A percentile compares a stretch with the other conserved stretches of the same genome.
phyloP scores from a whole-genome alignment of 75 land plant genomes.

The Cunninghamia lanceolata region DNA sequence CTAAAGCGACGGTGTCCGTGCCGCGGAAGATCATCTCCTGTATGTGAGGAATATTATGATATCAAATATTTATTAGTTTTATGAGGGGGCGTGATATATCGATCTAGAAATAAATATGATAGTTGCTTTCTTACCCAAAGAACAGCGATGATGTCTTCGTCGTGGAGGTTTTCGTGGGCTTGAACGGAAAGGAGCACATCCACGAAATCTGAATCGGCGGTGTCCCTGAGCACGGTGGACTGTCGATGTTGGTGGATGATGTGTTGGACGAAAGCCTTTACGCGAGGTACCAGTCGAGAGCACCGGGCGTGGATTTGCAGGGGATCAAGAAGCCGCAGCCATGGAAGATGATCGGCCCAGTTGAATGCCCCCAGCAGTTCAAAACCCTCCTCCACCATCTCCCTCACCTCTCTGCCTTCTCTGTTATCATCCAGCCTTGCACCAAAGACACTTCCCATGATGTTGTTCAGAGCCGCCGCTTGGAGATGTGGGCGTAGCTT shows the following conservation, averaged over 20 bases:
- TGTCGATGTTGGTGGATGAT: slow-evolving; percentile 9
- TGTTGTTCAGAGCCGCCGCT: slow-evolving; percentile 50
- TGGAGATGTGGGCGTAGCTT: slow-evolving; percentile 39
- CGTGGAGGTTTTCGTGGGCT: slow-evolving; percentile 27
- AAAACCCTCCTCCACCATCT: slow-evolving; percentile 67
- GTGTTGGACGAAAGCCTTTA: slow-evolving; percentile 23
- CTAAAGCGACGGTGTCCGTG: no score
- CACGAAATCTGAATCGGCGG: no score
- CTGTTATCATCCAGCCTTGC: neutral
- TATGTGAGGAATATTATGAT: slow-evolving; percentile 4
- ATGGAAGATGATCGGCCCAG: no score
- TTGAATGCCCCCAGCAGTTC: slow-evolving; percentile 37
- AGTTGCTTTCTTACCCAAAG: slow-evolving; percentile 19
- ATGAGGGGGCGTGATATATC: neutral
- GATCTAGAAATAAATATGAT: neutral
- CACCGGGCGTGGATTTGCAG: slow-evolving; percentile 38
- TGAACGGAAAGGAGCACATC: no score
- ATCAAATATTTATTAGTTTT: slow-evolving; percentile 8
- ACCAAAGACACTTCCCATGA: no score
- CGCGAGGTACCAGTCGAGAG: slow-evolving; percentile 29
- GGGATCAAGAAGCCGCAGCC: slow-evolving; percentile 29
- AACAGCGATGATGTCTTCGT: slow-evolving; percentile 35
- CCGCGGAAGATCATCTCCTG: slow-evolving; percentile 12
- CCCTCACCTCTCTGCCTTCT: slow-evolving; percentile 28
- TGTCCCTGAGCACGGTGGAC: neutral